Conservation (phyloP, 768 basidiomycete species). For the Tylopilus rubrobrunneus region DNA sequence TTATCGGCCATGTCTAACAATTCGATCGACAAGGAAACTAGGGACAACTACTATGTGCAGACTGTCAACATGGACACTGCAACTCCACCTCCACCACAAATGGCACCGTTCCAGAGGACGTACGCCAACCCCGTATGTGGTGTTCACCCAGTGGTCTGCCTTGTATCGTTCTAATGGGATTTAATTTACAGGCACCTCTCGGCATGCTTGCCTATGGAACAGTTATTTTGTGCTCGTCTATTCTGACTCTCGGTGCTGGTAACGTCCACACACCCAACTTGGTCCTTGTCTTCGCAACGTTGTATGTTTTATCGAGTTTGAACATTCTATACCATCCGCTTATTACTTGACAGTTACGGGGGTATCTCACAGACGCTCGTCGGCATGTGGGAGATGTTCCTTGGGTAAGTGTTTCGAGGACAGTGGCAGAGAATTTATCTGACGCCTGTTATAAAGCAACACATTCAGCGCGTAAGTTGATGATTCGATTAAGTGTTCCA, state of each 20-base stretch:
- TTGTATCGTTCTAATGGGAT: background rate
- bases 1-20: constrained; percentile 17
- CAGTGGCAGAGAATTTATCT: background rate
- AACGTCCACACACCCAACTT: constrained; percentile 20
- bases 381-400: constrained; percentile 32
- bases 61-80: constrained; percentile 20
- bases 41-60: constrained; percentile 27
- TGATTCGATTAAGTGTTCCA: background rate
- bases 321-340: background rate
- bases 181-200: constrained; percentile 20
- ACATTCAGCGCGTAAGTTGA: constrained; percentile 15
- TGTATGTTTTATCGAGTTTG: constrained; percentile 12
- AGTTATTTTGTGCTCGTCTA: constrained; percentile 28
- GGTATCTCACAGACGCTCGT: constrained; percentile 29
- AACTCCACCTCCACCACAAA: constrained; percentile 11
- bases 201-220: constrained; percentile 29
- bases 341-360: constrained; percentile 21
- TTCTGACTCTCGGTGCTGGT: constrained; percentile 22
- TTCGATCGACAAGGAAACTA: constrained; percentile 21
- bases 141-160: background rate
- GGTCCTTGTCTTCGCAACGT: constrained; percentile 28
- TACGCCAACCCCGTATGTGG: constrained; percentile 23
- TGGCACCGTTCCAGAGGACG: constrained; percentile 27
- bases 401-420: constrained; percentile 18
- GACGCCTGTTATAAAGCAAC: constrained; percentile 16